Evolutionary conservation across 164 flowering plant genomes (phyloP), one percentile per base, ranked within the genome.

Genomic region (Chimonanthus salicifolius): DNA sequence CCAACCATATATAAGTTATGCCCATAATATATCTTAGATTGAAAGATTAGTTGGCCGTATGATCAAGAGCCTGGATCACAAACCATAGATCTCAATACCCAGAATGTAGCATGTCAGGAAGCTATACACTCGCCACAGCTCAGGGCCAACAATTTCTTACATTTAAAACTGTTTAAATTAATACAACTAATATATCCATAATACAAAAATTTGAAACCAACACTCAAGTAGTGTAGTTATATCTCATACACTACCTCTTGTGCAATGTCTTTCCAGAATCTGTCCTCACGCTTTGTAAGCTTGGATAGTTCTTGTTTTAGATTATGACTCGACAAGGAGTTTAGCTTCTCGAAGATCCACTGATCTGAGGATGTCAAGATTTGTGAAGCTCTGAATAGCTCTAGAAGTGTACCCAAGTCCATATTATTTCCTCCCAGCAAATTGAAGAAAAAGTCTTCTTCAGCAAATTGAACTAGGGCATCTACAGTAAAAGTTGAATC

Each of bases 341-440:
- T 6, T 15, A 73, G 71, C 43, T 79, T 72, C 62, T 83, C 78
- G 63, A 83, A 69, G 72, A 72, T 64, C 6, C 46, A 44, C 69
- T 83, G 82, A 60, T 71, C 70, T 54, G 90, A 84, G 76, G 73
- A 66, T 49, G 85, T 75, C 62, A 75, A 79, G 48, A 87, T 66
- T 72, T 95, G 82, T 67, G 97, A 90, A 72, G 98, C 94, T 76
- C 76, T 82, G 77, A 79, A 90, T 47, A 83, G 62, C 67, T 83
- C 84, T 51, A 83, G 67, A 47, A 81, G 47, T 18, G 80, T 62
- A 74, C 67, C 44, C 63, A 60, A 15, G 72, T 65, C 76, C 7
- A 60, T 68, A 2, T 46, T 48, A 66, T 65, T 49, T 21, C 76
- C 78, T 74, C 54, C 80, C 69, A 68, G 6, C 8, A 73, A 70